Evolutionary conservation across 164 flowering plant species (phyloP).

Genomic region (Echeveria elegans): DNA sequence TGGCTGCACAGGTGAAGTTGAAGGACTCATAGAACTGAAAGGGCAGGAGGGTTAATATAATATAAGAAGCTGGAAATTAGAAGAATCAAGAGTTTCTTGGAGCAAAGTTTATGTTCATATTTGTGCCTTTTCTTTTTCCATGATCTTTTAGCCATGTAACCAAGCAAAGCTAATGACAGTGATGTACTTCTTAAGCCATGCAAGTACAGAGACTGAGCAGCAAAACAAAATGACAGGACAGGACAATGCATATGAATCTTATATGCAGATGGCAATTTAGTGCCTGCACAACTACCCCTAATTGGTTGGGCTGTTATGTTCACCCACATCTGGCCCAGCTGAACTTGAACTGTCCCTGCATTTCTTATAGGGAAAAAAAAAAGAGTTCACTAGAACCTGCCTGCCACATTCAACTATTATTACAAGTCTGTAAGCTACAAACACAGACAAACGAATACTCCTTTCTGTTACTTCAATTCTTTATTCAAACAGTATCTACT

Average conservation of each 20-base stretch:
- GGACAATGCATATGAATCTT: background rate
- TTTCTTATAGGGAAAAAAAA: too few species aligned
- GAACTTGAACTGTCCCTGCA: too few species aligned
- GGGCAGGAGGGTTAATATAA: background rate
- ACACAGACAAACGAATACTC: too few species aligned
- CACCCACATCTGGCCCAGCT: too few species aligned
- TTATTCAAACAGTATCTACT: too few species aligned
- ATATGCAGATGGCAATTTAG: background rate
- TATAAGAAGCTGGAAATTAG: background rate
- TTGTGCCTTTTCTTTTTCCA: background rate
- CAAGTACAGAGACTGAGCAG: background rate
- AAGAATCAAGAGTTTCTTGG: conserved; percentile 8
- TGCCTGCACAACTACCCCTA: too few species aligned
- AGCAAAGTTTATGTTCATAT: background rate
- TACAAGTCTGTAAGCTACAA: too few species aligned
- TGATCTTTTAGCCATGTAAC: background rate
- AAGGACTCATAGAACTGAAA: background rate
- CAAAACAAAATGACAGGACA: background rate
- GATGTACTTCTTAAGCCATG: background rate
- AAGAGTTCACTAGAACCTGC: too few species aligned
- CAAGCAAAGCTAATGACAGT: background rate
- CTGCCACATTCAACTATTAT: too few species aligned
- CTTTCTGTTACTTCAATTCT: too few species aligned
- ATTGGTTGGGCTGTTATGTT: background rate
- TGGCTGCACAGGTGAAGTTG: background rate